Evolutionary conservation across 2,329 filamentous ascomycete species (phyloP).

Genomic region (Moelleriella libera): DNA sequence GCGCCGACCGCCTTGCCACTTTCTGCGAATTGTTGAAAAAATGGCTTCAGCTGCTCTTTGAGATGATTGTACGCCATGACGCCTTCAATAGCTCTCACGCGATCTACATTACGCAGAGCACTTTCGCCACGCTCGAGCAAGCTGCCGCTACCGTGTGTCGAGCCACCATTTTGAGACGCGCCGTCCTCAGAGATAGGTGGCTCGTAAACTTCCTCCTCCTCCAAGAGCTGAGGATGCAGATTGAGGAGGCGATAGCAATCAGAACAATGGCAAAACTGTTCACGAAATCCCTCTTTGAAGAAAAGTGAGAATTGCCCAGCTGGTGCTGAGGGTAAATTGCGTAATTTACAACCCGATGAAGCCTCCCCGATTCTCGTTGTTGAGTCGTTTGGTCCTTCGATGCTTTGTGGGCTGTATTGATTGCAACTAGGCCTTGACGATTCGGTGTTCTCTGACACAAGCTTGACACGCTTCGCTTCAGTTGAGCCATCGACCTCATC

Average conservation of each 20-base stretch:
- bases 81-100: conserved; percentile 85
- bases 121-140: conserved; percentile 87
- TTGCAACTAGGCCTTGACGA: not conserved
- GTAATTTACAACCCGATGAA: conserved; percentile 41
- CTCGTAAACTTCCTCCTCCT: conserved; percentile 90
- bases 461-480: conserved; percentile 39
- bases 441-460: conserved; percentile 14
- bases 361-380: conserved; percentile 2
- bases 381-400: not conserved
- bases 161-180: conserved; percentile 37
- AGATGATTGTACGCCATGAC: conserved; percentile 98
- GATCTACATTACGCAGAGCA: conserved; percentile 80
- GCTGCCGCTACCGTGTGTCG: conserved; percentile 60
- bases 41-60: conserved; percentile 89
- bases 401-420: not conserved
- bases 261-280: conserved; percentile 67
- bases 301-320: conserved; percentile 64
- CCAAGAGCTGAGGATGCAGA: conserved; percentile 65
- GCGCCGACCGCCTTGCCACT: conserved; percentile 78
- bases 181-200: conserved; percentile 64
- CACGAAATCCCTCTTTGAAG: conserved; percentile 64
- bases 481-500: conserved; percentile 26
- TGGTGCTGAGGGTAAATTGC: conserved; percentile 40
- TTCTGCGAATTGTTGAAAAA: conserved; percentile 87
- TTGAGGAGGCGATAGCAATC: conserved; percentile 64